Conservation (phyloP, 2,329 filamentous ascomycete genomes). For the Leptoxyphium fumago region DNA sequence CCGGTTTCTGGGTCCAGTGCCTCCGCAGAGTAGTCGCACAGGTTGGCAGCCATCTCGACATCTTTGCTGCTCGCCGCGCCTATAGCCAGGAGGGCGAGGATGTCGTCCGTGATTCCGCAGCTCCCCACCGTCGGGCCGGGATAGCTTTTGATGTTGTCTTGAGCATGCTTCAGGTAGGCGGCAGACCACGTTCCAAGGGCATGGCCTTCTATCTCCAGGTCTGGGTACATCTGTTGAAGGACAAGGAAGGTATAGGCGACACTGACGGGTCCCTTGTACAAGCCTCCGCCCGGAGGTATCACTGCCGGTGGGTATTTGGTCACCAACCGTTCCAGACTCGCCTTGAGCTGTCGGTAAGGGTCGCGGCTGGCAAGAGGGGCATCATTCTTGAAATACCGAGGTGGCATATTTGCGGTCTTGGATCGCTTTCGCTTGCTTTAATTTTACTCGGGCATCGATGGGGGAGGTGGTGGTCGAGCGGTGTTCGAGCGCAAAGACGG, state of each 20-base stretch:
- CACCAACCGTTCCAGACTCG: constrained; percentile 34
- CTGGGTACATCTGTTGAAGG: constrained; percentile 34
- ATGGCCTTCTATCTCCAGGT: constrained; percentile 31
- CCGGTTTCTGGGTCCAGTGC: constrained; percentile 32
- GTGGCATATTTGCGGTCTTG: constrained; percentile 13
- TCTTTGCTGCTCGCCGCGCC: constrained; percentile 36
- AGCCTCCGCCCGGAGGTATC: constrained; percentile 31
- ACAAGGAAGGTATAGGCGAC: constrained; percentile 36
- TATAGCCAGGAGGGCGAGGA: constrained; percentile 34
- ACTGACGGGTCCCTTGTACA: constrained; percentile 36
- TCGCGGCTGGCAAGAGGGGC: constrained; percentile 21
- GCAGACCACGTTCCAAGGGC: constrained; percentile 35
- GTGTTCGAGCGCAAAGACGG: too few species aligned
- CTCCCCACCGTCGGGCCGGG: constrained; percentile 30
- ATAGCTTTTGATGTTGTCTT: constrained; percentile 34
- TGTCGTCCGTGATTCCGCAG: constrained; percentile 37
- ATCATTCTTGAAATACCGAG: constrained; percentile 27
- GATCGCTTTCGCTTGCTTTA: too few species aligned
- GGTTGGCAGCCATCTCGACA: constrained; percentile 31
- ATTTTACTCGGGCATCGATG: too few species aligned
- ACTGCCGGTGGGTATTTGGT: constrained; percentile 32
- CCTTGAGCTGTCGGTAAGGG: constrained; percentile 35
- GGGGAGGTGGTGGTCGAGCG: too few species aligned
- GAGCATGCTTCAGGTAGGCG: constrained; percentile 35
- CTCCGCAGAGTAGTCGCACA: constrained; percentile 36